These are phyloP conservation scores for Pythium oligandrum DNA, from an alignment of 352 stramenopile species.

Conservation along the genomic window DNA sequence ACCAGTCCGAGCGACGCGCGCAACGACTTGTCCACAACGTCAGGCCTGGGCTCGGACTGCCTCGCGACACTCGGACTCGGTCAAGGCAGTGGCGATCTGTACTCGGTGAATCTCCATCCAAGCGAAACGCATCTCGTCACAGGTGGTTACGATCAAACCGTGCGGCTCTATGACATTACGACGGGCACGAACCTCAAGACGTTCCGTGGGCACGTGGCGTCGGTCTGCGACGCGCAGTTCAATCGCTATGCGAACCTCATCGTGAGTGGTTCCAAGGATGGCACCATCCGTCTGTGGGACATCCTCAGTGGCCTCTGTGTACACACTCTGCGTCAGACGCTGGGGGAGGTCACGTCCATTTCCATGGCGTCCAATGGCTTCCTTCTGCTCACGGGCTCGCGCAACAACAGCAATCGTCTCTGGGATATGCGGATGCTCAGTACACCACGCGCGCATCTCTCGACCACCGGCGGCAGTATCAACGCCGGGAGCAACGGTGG, in stretches of 20 bases:
- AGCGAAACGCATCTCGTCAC: constrained; percentile 86
- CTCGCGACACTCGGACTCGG: constrained; percentile 20
- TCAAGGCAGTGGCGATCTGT: constrained; percentile 65
- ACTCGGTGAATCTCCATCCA: constrained; percentile 81
- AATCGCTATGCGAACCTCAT: constrained; percentile 86
- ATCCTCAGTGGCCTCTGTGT: constrained; percentile 86
- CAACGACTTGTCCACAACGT: not conserved
- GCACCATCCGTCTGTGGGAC: constrained; percentile 83
- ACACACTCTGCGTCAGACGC: constrained; percentile 77
- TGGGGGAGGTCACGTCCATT: constrained; percentile 84
- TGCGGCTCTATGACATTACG: constrained; percentile 80
- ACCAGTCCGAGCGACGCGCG: constrained; percentile 4
- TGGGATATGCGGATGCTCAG: constrained; percentile 88
- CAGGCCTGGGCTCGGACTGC: constrained; percentile 9
- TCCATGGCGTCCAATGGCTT: constrained; percentile 80
- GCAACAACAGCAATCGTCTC: constrained; percentile 86
- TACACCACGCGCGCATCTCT: constrained; percentile 53
- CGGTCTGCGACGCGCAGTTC: constrained; percentile 85
- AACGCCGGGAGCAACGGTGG: constrained; percentile 2
- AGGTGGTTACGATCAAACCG: constrained; percentile 83
- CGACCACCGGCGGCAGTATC: constrained; percentile 16
- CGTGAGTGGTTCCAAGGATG: constrained; percentile 83
- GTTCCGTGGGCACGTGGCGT: constrained; percentile 74
- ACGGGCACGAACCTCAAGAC: constrained; percentile 70
- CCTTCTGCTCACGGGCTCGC: constrained; percentile 71